Evolutionary conservation across 257 asterid genomes (phyloP).

Genomic region (Solanum arcanum): DNA sequence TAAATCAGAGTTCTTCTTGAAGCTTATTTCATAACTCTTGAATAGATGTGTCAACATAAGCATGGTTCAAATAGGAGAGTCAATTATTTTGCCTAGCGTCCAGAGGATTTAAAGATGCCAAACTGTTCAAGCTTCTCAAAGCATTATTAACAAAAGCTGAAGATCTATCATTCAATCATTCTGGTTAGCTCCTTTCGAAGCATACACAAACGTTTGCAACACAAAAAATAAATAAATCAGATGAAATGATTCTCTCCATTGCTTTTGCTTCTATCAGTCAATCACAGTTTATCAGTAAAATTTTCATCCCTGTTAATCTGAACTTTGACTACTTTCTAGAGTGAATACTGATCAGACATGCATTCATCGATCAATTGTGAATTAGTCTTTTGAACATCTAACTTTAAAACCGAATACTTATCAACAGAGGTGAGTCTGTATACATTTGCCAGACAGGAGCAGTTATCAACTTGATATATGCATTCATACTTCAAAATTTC

Average conservation of each 20-base stretch:
- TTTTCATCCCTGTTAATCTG: not conserved
- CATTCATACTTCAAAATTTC: not conserved
- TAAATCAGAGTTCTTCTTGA: not conserved
- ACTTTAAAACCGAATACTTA: not conserved
- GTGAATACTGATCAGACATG: not conserved
- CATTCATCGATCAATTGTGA: not conserved
- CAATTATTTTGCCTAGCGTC: not conserved
- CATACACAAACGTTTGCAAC: not conserved
- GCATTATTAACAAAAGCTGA: not conserved
- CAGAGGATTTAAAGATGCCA: not conserved
- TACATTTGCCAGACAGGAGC: not conserved
- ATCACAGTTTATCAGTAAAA: not conserved
- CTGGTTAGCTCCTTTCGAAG: not conserved
- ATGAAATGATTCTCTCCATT: not conserved
- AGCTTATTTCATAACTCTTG: not conserved
- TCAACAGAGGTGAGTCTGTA: not conserved
- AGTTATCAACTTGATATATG: not conserved
- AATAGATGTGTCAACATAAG: not conserved
- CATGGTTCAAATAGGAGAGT: not conserved
- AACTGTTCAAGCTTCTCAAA: not conserved
- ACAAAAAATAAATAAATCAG: not conserved
- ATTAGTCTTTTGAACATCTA: not conserved
- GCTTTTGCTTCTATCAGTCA: not conserved
- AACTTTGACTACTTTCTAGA: not conserved
- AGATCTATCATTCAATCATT: not conserved